A percentile compares a stretch with the other conserved stretches of the same genome.
These are phyloP conservation scores for Agaricus blazei DNA, from an alignment of 768 basidiomycete species.

Conservation along the genomic window DNA sequence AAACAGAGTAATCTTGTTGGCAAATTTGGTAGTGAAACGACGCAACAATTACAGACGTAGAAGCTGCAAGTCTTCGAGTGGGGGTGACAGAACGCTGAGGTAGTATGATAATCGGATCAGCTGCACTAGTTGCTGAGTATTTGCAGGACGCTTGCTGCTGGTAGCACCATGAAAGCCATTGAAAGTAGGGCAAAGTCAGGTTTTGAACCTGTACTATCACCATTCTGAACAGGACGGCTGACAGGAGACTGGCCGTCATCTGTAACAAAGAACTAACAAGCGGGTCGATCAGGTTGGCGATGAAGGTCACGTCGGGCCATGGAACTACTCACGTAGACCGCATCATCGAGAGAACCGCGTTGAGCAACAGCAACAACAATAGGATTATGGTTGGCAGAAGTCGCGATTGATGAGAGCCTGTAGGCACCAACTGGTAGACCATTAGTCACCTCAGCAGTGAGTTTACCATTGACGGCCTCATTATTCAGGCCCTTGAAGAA, in stretches of 20 bases:
- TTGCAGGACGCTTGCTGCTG: too few species aligned
- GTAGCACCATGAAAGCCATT: too few species aligned
- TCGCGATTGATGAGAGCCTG: constrained; percentile 48
- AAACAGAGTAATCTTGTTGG: too few species aligned
- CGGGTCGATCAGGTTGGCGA: too few species aligned
- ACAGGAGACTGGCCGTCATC: constrained; percentile 10
- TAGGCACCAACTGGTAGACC: constrained; percentile 58
- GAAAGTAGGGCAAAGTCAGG: too few species aligned
- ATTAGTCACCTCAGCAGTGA: constrained; percentile 37
- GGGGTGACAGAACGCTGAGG: too few species aligned
- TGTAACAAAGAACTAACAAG: constrained; percentile 13
- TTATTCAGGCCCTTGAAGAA: constrained; percentile 63
- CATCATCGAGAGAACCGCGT: constrained; percentile 45
- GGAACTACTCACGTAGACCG: constrained; percentile 33
- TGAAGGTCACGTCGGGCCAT: not conserved
- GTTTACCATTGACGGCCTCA: constrained; percentile 43
- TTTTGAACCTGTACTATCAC: too few species aligned
- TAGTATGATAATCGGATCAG: too few species aligned
- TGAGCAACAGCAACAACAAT: constrained; percentile 43
- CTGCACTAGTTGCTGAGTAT: too few species aligned
- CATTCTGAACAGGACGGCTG: not conserved
- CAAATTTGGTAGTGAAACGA: too few species aligned
- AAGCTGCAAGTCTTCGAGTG: too few species aligned
- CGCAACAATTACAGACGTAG: too few species aligned
- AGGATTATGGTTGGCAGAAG: constrained; percentile 45